phyloP scores from a whole-genome alignment of 108 stramenopile species.

The Cyclotella choctawhatcheeana region DNA sequence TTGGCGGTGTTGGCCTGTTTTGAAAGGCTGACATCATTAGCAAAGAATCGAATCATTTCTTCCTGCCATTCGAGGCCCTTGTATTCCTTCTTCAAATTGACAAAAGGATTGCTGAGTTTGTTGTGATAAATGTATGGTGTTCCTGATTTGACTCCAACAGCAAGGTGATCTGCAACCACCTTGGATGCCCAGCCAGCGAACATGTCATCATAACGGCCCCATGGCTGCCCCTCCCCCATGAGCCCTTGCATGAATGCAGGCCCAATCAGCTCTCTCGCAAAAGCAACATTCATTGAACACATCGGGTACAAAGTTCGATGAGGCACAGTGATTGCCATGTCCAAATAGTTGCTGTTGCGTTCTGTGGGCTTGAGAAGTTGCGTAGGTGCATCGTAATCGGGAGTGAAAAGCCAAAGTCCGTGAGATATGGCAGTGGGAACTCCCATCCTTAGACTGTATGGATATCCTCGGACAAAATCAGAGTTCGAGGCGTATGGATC shows the following conservation, averaged over 20 bases:
- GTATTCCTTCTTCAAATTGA: constrained; percentile 7
- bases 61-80: neutral
- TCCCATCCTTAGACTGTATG: neutral
- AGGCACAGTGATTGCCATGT: neutral
- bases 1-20: neutral
- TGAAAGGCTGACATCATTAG: neutral
- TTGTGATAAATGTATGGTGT: neutral
- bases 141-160: neutral
- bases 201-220: neutral
- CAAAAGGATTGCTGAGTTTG: neutral
- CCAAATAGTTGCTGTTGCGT: neutral
- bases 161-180: neutral
- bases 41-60: neutral
- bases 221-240: constrained; percentile 3
- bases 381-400: constrained; percentile 1
- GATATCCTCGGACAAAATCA: constrained; percentile 4
- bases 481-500: neutral
- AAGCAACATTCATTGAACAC: constrained; percentile 2
- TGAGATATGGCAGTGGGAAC: constrained; percentile 1
- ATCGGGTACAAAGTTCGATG: neutral
- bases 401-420: neutral
- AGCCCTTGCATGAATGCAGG: constrained; percentile 2
- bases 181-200: constrained; percentile 1
- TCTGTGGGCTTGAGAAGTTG: neutral
- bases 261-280: constrained; percentile 1